A percentile compares a stretch with the other conserved stretches of the same genome.
These are phyloP conservation scores for Closterium sp. DNA, from an alignment of 139 green algal genomes.

Conservation along the genomic window DNA sequence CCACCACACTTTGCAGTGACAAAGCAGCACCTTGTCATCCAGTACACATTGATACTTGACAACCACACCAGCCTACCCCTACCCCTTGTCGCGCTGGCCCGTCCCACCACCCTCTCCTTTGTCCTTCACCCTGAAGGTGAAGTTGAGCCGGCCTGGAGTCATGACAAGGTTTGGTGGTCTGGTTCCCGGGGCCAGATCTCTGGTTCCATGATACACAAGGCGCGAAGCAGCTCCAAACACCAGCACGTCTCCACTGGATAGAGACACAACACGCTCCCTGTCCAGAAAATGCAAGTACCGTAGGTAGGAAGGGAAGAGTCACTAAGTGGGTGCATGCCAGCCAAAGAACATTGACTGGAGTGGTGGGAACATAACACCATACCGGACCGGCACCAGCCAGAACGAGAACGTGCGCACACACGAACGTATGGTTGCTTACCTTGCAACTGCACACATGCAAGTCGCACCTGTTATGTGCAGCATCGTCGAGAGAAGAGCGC, in stretches of 20 bases:
- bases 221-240: conserved; percentile 36
- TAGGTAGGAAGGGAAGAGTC: background rate
- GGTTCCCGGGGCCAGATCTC: conserved; percentile 1
- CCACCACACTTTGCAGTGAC: background rate
- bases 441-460: background rate
- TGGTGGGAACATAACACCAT: background rate
- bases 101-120: background rate
- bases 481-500: background rate
- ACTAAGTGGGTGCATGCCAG: background rate
- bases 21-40: background rate
- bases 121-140: conserved; percentile 34
- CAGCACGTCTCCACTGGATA: conserved; percentile 34
- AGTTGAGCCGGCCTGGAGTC: conserved; percentile 33
- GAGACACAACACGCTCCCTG: conserved; percentile 13
- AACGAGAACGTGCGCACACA: background rate
- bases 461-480: conserved; percentile 27
- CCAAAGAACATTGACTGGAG: background rate
- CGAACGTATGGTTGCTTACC: background rate
- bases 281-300: background rate
- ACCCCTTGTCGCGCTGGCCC: background rate
- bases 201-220: conserved; percentile 29
- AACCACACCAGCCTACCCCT: background rate
- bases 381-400: too few species aligned
- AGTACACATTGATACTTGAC: too few species aligned
- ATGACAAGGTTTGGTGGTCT: conserved; percentile 10